Base-by-base conservation (phyloP, 2,329 filamentous ascomycete genomes). In the Penicillium griseofulvum region DNA sequence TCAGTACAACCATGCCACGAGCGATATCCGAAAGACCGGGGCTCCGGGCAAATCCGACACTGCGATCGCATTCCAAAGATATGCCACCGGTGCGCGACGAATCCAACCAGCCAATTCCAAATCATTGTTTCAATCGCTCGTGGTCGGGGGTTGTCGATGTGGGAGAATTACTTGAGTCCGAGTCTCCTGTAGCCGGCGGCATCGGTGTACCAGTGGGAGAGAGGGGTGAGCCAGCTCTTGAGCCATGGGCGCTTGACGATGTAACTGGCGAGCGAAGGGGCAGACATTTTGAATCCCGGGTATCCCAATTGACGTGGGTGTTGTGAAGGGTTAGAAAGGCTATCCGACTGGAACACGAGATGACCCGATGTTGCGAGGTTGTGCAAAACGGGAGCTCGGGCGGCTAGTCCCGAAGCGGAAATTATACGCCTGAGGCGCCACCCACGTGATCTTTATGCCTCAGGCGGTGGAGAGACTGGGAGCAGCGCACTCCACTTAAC, bases 171-270 rank as follows among this genome's bases (percentile, higher is more conserved):
- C 91, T 83, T 89, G 78, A 97, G 83, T 71, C 93, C 93, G 71
- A 97, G 83, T 84, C 93, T 86, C 79, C 91, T 88, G 84, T 97
- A 96, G 74, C 93, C 93, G 68, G 92, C 84, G 69, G 91, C 88
- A 74, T 93, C 88, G 78, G 80, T 79, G 81, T 97, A 97, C 91
- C 91, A 96, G 71, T 86, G 84, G 77, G 92, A 85, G 64, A 96
- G 74, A 65, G 94, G 94, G 81, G 81, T 85, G 76, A 97, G 79
- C 79, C 88, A 82, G 68, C 82, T 87, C 77, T 81, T 80, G 72
- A 97, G 85, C 90, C 90, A 96, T 66, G 93, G 92, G 71, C 91
- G 87, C 82, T 88, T 88, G 74, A 86, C 73, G 73, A 97, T 84
- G 73, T 86, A 92, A 68, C 85, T 88, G 70, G 88, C 84, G 77